Evolutionary conservation across 2,329 filamentous ascomycete genomes (phyloP), one percentile per base, ranked within the genome.

Genomic region (Alternaria sp.): DNA sequence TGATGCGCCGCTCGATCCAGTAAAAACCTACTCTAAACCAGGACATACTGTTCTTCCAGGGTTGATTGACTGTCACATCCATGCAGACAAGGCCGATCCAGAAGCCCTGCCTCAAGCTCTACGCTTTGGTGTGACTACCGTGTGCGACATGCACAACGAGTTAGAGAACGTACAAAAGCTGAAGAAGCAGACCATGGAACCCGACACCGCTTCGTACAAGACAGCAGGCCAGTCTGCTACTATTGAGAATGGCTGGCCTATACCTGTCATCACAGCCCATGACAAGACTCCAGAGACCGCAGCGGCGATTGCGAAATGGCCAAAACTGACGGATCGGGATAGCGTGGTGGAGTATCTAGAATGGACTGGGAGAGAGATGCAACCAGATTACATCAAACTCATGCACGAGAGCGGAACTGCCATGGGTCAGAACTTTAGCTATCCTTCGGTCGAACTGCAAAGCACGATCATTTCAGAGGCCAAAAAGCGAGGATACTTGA

Each of bases 241-340:
- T 0, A 81, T 86, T 32, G 79, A 83, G 5, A 83, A 81, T 38
- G 84, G 84, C 3, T 86, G 84, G 84, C 84, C 85, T 0, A 78
- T 77, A 59, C 77, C 81, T 0, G 75, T 84, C 6, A 78, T 83
- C 34, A 71, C 75, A 5, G 78, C 77, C 12, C 75, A 79, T 54
- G 73, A 81, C 59, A 75, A 79, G 43, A 69, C 74, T 63, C 62
- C 60, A 22, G 72, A 78, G 68, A 81, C 73, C 11, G 60, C 68
- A 44, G 79, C 74, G 1, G 79, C 77, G 55, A 81, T 84, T 25
- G 77, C 78, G 3, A 79, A 75, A 4, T 85, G 83, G 83, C 83
- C 84, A 5, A 81, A 81, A 41, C 60, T 84, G n/a, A 75, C 74
- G 6, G 78, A 76, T 4, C 66, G 74, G 9, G 73, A 80, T 36